phyloP scores from a whole-genome alignment of 2,329 filamentous ascomycete species.

The Trichoderma koningiopsis region DNA sequence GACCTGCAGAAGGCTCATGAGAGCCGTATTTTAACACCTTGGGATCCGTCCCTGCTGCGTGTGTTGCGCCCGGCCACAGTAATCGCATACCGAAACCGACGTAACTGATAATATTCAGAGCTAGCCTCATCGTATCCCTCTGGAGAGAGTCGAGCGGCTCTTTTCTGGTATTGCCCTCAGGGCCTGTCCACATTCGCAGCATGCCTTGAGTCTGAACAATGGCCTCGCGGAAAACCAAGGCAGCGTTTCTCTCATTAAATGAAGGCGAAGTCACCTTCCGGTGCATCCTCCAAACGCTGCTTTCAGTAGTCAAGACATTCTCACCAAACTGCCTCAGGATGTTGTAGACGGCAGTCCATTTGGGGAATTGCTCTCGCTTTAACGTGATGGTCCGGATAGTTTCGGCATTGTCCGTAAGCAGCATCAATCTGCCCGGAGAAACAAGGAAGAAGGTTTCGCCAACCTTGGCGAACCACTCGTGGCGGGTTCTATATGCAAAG shows the following conservation, averaged over 20 bases:
- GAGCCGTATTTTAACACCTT: slow-evolving; percentile 53
- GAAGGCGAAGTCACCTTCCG: slow-evolving; percentile 70
- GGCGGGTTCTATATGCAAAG: slow-evolving; percentile 59
- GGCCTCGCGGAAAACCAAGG: slow-evolving; percentile 64
- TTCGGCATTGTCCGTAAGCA: slow-evolving; percentile 65
- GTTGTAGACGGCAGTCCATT: slow-evolving; percentile 41
- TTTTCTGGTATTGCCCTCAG: slow-evolving; percentile 26
- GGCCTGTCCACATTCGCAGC: slow-evolving; percentile 58
- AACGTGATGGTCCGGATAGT: slow-evolving; percentile 66
- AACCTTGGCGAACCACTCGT: slow-evolving; percentile 59
- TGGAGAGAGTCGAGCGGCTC: slow-evolving; percentile 59
- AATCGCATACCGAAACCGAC: slow-evolving; percentile 70
- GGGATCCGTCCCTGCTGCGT: slow-evolving; percentile 47
- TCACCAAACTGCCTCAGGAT: slow-evolving; percentile 59
- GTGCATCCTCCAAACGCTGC: slow-evolving; percentile 69
- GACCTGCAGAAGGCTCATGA: slow-evolving; percentile 50
- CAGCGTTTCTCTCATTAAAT: slow-evolving; percentile 77
- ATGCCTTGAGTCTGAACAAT: slow-evolving; percentile 64
- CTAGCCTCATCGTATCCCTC: slow-evolving; percentile 65
- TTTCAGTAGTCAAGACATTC: slow-evolving; percentile 73
- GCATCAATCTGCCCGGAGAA: slow-evolving; percentile 53
- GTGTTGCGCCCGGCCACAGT: slow-evolving; percentile 63
- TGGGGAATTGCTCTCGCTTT: slow-evolving; percentile 69
- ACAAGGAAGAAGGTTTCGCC: slow-evolving; percentile 69
- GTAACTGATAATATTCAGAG: slow-evolving; percentile 60